Evolutionary conservation across 345 rosid species (phyloP), one percentile per base, ranked within the genome.

Genomic region (Excoecaria agallocha): DNA sequence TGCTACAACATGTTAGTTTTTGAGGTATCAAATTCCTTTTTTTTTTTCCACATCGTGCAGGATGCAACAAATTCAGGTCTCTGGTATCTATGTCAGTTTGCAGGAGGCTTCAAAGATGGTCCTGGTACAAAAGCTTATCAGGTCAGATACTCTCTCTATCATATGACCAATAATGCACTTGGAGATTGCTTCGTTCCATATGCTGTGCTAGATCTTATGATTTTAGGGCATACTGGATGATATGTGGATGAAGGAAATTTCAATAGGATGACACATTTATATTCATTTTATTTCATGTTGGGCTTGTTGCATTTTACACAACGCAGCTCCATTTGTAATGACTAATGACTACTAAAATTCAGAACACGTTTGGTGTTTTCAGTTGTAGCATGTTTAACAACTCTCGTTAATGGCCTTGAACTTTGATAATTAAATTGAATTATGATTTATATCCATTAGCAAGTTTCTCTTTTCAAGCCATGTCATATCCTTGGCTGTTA

Each of bases 61-160:
- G 91, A 93, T 78, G 82, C 85, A 66, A 83, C 95, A 62, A 87
- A 89, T 79, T 83, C 92, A 7, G 97, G 97, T 70, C 86, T 93
- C 45, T 86, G 84, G 87, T 87, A 90, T 80, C 82, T 93, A 9
- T 93, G 97, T 81, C 87, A 87, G 78, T 55, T 86, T 45, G 84
- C 93, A 67, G 93, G 66, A 77, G 86, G 90, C 81, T 72, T 88
- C 74, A 85, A 89, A 84, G 86, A 76, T 63, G 87, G 84, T 38
- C 69, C 66, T 68, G 76, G 80, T 60, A 39, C 83, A 67, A 85
- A 79, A 81, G 74, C 66, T 69, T 50, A 85, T 65, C 81, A 87
- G 95, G 97, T 93, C 66, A 76, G 81, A 65, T 57, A 69, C 51
- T 68, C 15, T 43, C 9, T 71, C 25, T 72, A 24, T 4, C 8